A percentile compares a stretch with the other conserved stretches of the same genome.
phyloP scores from a whole-genome alignment of 331 rosid species.

The Erythrophleum ivorense region DNA sequence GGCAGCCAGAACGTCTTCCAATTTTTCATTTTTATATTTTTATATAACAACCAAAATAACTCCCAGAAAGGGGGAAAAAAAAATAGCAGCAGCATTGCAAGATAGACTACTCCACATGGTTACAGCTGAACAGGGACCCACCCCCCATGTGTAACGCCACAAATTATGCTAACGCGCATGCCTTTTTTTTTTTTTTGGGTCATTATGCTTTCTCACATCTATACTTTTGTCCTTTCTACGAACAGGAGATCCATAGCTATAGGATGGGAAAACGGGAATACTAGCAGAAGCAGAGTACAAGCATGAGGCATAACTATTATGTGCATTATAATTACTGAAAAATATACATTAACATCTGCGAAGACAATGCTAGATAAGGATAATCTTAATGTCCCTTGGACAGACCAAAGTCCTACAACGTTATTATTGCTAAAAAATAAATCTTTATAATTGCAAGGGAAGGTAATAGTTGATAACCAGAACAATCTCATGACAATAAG shows the following conservation, averaged over 20 bases:
- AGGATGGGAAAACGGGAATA: no score
- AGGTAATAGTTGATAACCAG: not conserved
- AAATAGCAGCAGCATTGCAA: not conserved
- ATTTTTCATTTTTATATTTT: not conserved
- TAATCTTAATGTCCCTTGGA: not conserved
- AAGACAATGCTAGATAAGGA: no score
- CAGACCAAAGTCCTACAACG: not conserved
- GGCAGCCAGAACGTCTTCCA: not conserved
- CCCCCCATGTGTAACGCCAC: conserved; percentile 4
- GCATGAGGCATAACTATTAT: no score
- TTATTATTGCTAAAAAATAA: not conserved
- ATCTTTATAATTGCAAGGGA: not conserved
- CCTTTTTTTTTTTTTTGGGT: not conserved
- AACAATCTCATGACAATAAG: conserved; percentile 38
- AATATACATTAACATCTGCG: not conserved
- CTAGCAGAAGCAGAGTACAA: no score
- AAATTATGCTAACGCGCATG: not conserved
- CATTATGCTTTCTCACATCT: not conserved
- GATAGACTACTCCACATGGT: conserved; percentile 20
- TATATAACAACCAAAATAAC: not conserved
- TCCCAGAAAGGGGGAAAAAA: not conserved
- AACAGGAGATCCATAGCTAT: no score
- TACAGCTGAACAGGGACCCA: not conserved
- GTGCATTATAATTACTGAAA: not conserved
- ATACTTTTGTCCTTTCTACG: not conserved